Evolutionary conservation across 768 basidiomycete species (phyloP), one percentile per base, ranked within the genome.

Genomic region (Tephrocybe rancida): DNA sequence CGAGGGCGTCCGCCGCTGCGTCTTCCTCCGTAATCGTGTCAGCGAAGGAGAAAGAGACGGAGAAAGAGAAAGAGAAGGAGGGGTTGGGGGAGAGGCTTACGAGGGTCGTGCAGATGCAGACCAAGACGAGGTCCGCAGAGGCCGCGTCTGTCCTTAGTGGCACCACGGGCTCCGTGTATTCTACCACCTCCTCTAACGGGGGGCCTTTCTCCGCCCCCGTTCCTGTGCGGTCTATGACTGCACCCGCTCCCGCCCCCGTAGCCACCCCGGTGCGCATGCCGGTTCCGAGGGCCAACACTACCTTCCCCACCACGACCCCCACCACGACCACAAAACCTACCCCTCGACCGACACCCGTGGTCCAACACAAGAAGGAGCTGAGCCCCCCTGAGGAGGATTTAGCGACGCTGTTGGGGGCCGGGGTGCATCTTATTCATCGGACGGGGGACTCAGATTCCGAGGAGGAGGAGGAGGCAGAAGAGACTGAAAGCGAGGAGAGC

Each of bases 51-150:
- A 16, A 16, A 5, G 8, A 37, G 48, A 37, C 9, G 13, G 44
- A 8, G n/a, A 13, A 22, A 30, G 45, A 37, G 34, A 60, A 30
- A 43, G 72, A 59, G 60, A 64, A 73, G 59, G 76, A 74, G 60
- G 64, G 65, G 26, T 58, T 82, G 27, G 70, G 70, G 32, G 78
- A 82, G 55, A 65, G 80, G 38, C 56, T 82, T 58, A 60, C 73
- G 25, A 71, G 71, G 45, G 72, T 72, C 19, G 70, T 71, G 41
- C 73, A 74, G 57, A 60, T 66, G 22, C 58, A 45, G 18, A 45
- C 44, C 10, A 59, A 60, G 44, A 21, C 25, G 8, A 50, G 37
- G 1, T 27, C 27, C 11, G 26, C 53, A 14, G 45, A 49, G 5
- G 16, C 44, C 4, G 52, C 44, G 35, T 52, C 55, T 26, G 41